Base-by-base conservation (phyloP, 371 early-diverging fungal species). In the Actinomortierella ambigua region DNA sequence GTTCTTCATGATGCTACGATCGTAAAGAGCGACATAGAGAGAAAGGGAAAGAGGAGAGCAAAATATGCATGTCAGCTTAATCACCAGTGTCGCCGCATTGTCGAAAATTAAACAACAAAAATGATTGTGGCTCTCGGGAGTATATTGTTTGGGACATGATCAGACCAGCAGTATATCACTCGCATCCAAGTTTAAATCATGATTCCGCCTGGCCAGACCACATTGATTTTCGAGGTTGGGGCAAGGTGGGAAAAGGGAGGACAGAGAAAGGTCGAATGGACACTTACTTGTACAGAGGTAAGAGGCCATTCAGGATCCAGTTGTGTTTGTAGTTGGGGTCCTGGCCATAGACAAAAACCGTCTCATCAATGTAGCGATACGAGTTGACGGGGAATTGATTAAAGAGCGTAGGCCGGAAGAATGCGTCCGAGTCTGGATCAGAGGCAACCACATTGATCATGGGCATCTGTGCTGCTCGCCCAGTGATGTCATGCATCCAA, bases 231-330 rank as follows among this genome's bases (percentile, higher is more conserved):
- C 48, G 42, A 42, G 40, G 41, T n/a, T 2, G 1, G 22, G 17
- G 14, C 34, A 53, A 29, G 28, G 20, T 1, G 50, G 15, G 15
- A 18, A 22, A 24, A n/a, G 51, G 23, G 24, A 27, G 28, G 15
- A 22, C 0, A 29, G 23, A 28, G 29, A 53, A 53, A 24, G 14
- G 27, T 8, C 41, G 41, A 41, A 41, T 15, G 41, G 41, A 41
- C 41, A 41, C 41, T 44, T 73, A 73, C 75, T 67, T 73, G 61
- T 73, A 67, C 34, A 73, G 61, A 7, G 75, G 63, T 27, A 73
- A 24, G 15, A 73, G 61, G 54, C 50, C 67, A 55, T 73, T 73
- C 54, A 73, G n/a, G 44, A 57, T 73, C 75, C 75, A 73, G 15
- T 56, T 61, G 11, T 53, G 55, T 28, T 54, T 39, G 49, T 61